Evolutionary conservation across 176 grass and related monocot species (phyloP).

Genomic region (Triticum timopheevii): DNA sequence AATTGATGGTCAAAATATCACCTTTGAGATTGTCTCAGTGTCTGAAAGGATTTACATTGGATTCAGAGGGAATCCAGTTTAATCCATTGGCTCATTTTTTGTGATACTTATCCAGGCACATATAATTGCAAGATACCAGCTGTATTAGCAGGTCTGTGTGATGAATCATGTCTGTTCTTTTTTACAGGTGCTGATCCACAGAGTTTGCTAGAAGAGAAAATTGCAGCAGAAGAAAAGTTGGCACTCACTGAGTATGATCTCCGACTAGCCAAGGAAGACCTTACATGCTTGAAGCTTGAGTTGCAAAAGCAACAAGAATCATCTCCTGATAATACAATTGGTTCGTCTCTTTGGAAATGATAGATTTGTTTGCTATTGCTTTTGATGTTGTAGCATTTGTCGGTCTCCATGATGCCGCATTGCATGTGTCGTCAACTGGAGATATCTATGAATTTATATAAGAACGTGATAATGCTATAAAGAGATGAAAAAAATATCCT

Average conservation of each 20-base stretch:
- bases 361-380: conserved; percentile 7
- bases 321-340: conserved; percentile 52
- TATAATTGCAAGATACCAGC: not conserved
- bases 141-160: not conserved
- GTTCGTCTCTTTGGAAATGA: conserved; percentile 39
- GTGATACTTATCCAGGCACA: not conserved
- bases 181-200: conserved; percentile 91
- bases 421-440: not conserved
- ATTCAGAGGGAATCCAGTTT: conserved; percentile 8
- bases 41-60: not conserved
- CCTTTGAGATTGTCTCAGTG: not conserved
- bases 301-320: conserved; percentile 72
- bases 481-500: not conserved
- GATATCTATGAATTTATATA: not conserved
- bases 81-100: conserved; percentile 1
- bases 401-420: not conserved
- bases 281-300: conserved; percentile 69
- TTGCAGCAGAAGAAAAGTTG: conserved; percentile 70
- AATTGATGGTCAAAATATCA: not conserved
- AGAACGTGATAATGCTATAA: not conserved
- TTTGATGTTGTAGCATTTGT: conserved; percentile 16
- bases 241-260: conserved; percentile 83
- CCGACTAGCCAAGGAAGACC: conserved; percentile 83
- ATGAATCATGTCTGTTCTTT: conserved; percentile 18
- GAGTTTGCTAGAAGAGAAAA: conserved; percentile 89